Conservation (phyloP, 306 rosid species). For the Begonia loranthoides region DNA sequence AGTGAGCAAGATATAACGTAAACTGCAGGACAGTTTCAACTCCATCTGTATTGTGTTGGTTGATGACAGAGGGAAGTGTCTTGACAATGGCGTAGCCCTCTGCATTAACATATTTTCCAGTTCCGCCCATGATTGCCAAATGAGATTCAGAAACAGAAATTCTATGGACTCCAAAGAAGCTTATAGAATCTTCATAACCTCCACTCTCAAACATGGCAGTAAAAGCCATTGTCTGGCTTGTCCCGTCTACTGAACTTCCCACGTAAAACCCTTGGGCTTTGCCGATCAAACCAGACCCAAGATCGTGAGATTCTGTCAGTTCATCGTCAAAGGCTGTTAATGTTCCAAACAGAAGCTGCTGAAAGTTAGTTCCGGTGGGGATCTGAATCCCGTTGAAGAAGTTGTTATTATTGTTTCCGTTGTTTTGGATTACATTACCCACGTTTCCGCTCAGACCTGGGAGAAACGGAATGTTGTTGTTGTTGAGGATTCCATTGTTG, state of each 20-base stretch:
- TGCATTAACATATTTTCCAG: conserved; percentile 57
- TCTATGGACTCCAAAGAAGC: conserved; percentile 60
- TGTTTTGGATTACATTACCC: conserved; percentile 32
- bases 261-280: conserved; percentile 70
- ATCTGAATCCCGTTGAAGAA: conserved; percentile 28
- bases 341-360: conserved; percentile 64
- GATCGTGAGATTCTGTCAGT: conserved; percentile 49
- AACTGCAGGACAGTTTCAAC: conserved; percentile 45
- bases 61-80: conserved; percentile 23
- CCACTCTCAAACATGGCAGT: conserved; percentile 53
- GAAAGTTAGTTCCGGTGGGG: conserved; percentile 37
- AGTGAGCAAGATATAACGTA: conserved; percentile 38
- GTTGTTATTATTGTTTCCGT: conserved; percentile 18
- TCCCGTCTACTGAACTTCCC: conserved; percentile 53
- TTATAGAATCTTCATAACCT: conserved; percentile 43
- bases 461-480: conserved; percentile 69
- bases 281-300: conserved; percentile 58
- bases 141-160: conserved; percentile 49
- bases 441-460: conserved; percentile 57
- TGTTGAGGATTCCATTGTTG: conserved; percentile 53
- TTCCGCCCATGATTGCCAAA: conserved; percentile 67
- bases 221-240: conserved; percentile 53
- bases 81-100: conserved; percentile 42
- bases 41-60: conserved; percentile 46
- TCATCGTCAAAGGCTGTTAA: conserved; percentile 65